Evolutionary conservation across 306 rosid species (phyloP).

Genomic region (Notholithocarpus densiflorus): DNA sequence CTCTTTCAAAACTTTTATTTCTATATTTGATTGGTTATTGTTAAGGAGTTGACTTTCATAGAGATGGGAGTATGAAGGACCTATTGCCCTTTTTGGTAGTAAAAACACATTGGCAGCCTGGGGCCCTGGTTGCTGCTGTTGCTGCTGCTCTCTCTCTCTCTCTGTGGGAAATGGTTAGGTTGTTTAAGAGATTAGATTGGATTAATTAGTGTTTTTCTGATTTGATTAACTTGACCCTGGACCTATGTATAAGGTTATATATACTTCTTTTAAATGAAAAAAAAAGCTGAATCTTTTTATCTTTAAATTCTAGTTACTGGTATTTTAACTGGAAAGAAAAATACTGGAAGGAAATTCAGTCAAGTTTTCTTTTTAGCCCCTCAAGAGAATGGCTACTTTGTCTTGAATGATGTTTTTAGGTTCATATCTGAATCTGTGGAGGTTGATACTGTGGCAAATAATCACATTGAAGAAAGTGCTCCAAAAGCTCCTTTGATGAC

Average conservation of each 20-base stretch:
- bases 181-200: background rate
- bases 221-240: background rate
- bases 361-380: too few relatives aligned
- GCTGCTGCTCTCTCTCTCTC: too few relatives aligned
- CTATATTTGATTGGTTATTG: slow-evolving; percentile 13
- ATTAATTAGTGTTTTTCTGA: background rate
- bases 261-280: background rate
- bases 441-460: too few relatives aligned
- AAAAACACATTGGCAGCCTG: background rate
- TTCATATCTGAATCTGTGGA: too few relatives aligned
- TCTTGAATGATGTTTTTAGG: too few relatives aligned
- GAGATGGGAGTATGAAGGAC: background rate
- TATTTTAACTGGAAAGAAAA: too few relatives aligned
- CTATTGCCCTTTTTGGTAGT: background rate
- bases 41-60: background rate
- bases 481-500: too few relatives aligned
- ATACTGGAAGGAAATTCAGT: too few relatives aligned
- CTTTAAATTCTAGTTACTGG: background rate
- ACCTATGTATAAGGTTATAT: background rate
- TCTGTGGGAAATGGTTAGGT: background rate
- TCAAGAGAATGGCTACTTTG: too few relatives aligned
- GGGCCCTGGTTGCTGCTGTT: background rate
- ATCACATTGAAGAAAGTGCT: too few relatives aligned
- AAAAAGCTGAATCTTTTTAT: background rate
- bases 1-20: slow-evolving; percentile 11